Base-by-base conservation (phyloP, 768 basidiomycete species). In the Lactarius tabidus region DNA sequence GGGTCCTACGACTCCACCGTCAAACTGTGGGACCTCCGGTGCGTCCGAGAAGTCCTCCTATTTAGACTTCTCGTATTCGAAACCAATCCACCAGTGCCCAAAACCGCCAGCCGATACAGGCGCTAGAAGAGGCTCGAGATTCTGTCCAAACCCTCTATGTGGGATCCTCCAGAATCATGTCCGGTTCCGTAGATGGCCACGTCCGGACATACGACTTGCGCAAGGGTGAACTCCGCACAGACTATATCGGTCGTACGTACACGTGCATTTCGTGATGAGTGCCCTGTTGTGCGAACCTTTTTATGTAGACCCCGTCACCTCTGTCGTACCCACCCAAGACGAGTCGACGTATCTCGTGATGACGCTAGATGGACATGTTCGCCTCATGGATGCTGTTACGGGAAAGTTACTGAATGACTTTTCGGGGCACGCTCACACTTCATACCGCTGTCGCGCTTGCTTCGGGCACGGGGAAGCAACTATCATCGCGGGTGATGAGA, bases 181-280 rank as follows among this genome's bases (percentile, higher is more conserved):
- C 92, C 3, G 94, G 93, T 10, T 93, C 93, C 3, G 89, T 97
- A 6, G 97, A 99, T 67, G 96, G 97, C 2, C 83, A 89, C 73
- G 86, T 96, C 52, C 85, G 97, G 23, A 93, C 92, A 10, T 98
- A 98, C 76, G 97, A 99, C 75, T 81, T 99, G 36, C 89, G 97
- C 59, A 93, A 90, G 79, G 97, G 97, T 28, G 87, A 96, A 74
- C 77, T 98, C 33, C 85, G 89, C 9, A 83, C 90, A 52, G 97
- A 99, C 75, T 94, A 86, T 72, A 84, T 98, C 69, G 96, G 96
- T 9, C 85, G 94, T 95, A 74, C 71, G 92, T 84, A 17, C 28
- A 43, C 39, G 39, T 26, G 8, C 54, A 17, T 38, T 36, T 31
- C 61, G 35, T 20, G 7, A 35, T 18, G 12, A 33, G 48, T 26